These are phyloP conservation scores for Myxozyma geophila DNA, from an alignment of 805 yeast species.

Conservation along the genomic window DNA sequence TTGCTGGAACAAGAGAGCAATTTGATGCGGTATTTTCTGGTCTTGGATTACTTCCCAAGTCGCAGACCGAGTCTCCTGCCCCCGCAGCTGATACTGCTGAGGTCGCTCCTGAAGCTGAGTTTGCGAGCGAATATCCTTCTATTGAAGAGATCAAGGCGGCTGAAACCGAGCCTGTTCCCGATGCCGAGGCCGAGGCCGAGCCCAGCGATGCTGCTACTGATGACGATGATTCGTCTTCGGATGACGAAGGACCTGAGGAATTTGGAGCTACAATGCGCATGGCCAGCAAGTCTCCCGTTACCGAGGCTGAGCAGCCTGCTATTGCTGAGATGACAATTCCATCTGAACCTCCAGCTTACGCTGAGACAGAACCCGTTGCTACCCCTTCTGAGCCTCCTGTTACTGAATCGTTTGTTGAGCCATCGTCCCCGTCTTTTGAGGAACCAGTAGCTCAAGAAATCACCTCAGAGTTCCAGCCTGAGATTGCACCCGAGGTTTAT, in stretches of 20 bases:
- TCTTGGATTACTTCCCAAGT: constrained; percentile 26
- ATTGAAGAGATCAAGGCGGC: constrained; percentile 31
- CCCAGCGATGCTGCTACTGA: constrained; percentile 37
- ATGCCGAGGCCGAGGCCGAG: constrained; percentile 28
- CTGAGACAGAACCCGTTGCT: constrained; percentile 3
- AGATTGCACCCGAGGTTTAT: not conserved
- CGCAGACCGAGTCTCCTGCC: constrained; percentile 3
- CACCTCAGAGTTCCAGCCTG: not conserved
- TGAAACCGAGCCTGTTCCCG: constrained; percentile 12
- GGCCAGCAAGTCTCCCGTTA: constrained; percentile 9
- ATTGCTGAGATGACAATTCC: not conserved
- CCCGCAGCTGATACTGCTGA: not conserved
- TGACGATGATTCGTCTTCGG: constrained; percentile 40
- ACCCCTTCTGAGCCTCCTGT: constrained; percentile 9
- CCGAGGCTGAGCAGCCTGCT: not conserved
- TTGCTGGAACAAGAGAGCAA: constrained; percentile 33
- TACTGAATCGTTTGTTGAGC: not conserved
- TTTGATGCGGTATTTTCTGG: constrained; percentile 34
- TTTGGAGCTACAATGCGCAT: constrained; percentile 18
- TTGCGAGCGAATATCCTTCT: constrained; percentile 37
- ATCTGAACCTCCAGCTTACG: constrained; percentile 10
- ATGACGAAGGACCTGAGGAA: constrained; percentile 41
- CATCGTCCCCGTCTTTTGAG: not conserved
- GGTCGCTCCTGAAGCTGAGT: constrained; percentile 26
- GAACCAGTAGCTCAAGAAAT: not conserved